Evolutionary conservation across 768 basidiomycete species (phyloP).

Genomic region (Termitomyces sp.): DNA sequence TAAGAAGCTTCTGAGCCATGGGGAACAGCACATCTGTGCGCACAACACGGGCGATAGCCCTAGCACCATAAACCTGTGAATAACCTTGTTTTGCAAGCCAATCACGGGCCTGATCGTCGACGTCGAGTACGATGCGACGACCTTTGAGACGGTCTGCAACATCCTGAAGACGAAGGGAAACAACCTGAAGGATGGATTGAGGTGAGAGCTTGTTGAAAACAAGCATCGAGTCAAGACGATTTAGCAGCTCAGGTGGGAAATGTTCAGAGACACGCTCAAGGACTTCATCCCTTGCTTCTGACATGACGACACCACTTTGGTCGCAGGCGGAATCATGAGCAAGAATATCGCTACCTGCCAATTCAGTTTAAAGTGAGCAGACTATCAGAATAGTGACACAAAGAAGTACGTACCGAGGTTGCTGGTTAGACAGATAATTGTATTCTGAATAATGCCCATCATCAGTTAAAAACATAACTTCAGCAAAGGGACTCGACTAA

Average conservation of each 20-base stretch:
- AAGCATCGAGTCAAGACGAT: slow-evolving; percentile 81
- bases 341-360: slow-evolving; percentile 58
- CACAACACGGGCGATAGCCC: slow-evolving; percentile 85
- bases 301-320: slow-evolving; percentile 57
- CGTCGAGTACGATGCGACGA: slow-evolving; percentile 66
- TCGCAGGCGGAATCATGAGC: slow-evolving; percentile 61
- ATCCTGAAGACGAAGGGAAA: slow-evolving; percentile 70
- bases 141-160: slow-evolving; percentile 60
- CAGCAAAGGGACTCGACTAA: slow-evolving; percentile 14
- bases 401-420: slow-evolving; percentile 57
- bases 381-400: background rate
- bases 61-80: slow-evolving; percentile 81
- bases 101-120: slow-evolving; percentile 51
- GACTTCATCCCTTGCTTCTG: slow-evolving; percentile 59
- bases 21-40: slow-evolving; percentile 78
- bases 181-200: slow-evolving; percentile 70
- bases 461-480: background rate
- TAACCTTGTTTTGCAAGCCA: slow-evolving; percentile 79
- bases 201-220: slow-evolving; percentile 89
- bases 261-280: slow-evolving; percentile 69
- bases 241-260: slow-evolving; percentile 89
- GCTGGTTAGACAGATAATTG: slow-evolving; percentile 86
- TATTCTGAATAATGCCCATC: slow-evolving; percentile 46
- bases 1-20: slow-evolving; percentile 73
- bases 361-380: background rate